Evolutionary conservation across 805 yeast species (phyloP), one percentile per base, ranked within the genome.

Genomic region (Torulaspora maleeae): DNA sequence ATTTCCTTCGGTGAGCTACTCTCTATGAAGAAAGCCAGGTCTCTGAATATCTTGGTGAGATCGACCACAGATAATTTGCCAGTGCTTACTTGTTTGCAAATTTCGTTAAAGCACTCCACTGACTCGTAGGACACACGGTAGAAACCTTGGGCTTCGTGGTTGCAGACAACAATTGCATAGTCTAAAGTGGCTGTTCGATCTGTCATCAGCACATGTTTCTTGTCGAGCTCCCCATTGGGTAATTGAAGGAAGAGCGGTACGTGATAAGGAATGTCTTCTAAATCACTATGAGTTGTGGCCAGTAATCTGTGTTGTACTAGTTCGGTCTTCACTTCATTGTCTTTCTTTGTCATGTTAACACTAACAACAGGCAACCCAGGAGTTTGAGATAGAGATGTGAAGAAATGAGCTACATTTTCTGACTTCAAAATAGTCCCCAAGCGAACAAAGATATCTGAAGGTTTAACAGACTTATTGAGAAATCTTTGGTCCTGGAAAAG

Each of bases 261-360:
- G 50, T 80, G 83, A 56, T 69, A 83, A 3, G 83, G 82, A 33
- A 70, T 65, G 53, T 82, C 80, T 58, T 80, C 86, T 29, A 72
- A 52, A 11, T 66, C 54, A n/a, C 61, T 56, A 22, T 55, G 53
- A 5, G 54, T 56, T 11, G 53, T 51, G 11, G 56, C 45, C n/a
- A 60, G 20, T 42, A 52, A 70, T 48, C 74, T 61, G 47, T 70
- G 68, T 53, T 75, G 79, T 32, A 61, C 69, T 17, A 75, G 37
- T 19, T 54, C 58, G 3, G 74, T 55, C 30, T 48, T 53, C 12
- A 68, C 50, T 2, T 56, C 63, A 0, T 56, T 61, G 17, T 56
- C 56, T 7, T 51, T 45, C 8, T 52, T 54, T 9, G 40, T 33
- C 1, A 55, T 35, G 1, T 55, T 48, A 2, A 77, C 77, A 2